Evolutionary conservation across 2,329 filamentous ascomycete genomes (phyloP), one percentile per base, ranked within the genome.

Genomic region (Boeremia exigua): DNA sequence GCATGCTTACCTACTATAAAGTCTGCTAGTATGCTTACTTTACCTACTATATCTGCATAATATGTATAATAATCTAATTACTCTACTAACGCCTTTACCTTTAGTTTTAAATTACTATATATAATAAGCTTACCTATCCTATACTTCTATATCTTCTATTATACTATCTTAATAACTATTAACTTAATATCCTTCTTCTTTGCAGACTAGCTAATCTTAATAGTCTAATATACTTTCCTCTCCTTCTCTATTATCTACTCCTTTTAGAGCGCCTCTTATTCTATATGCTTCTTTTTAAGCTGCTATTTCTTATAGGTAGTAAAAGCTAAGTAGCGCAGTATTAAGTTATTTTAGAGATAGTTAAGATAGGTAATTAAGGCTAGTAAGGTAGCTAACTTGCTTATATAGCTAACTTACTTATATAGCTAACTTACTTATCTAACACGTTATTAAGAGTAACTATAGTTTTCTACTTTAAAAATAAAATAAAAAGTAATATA

Each of bases 71-170:
- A 57, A 32, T 14, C 52, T 33, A 61, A 53, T 46, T 39, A 27
- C 52, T 58, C 14, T 17, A n/a, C 54, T 37, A 54, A 63, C 51
- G 25, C n/a, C 15, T 42, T 47, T 28, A 54, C 50, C 50, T 50
- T 48, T 25, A 25, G 44, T 9, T 47, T 19, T 23, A 32, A 47
- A 32, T 54, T 49, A n/a, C 36, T 40, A 27, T 58, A 58, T 17
- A 58, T 39, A 15, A 58, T 12, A 30, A 58, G 30, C 55, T 58
- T 54, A 14, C 50, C 42, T 14, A 17, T 39, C 17, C 45, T 42
- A 29, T 58, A 36, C 37, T 47, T 45, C 3, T 6, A 14, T 15
- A 50, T n/a, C 47, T 48, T 56, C 48, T 44, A 25, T 42, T 38
- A n/a, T 15, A 50, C 42, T 17, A 47, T 50, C 23, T 6, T 32